Base-by-base conservation (phyloP, 2,329 filamentous ascomycete genomes). In the Sclerotinia glacialis region DNA sequence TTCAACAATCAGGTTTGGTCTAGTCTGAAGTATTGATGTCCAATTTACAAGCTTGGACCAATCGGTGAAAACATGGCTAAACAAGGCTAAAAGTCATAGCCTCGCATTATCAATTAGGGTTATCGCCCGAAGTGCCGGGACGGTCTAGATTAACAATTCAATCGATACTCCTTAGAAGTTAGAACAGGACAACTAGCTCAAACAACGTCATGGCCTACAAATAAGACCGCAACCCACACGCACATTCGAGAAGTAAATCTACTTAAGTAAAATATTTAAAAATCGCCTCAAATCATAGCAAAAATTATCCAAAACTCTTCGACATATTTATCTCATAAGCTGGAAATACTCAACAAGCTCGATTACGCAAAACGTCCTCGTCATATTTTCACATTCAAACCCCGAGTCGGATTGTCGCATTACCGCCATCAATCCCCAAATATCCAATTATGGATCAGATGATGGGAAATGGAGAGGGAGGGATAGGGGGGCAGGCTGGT, bases 401-500 rank as follows among this genome's bases (percentile, higher is more conserved):
- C 31, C 44, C 44, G 28, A 56, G 26, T 21, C 61, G 31, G 37
- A 37, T 56, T 37, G 40, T 58, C 40, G 50, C 61, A 44, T 59
- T 40, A 34, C 54, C 26, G 16, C 37, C 46, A 50, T 6, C 31
- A 40, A 40, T 21, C 40, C 37, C n/a, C 16, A 63, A 18, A 42
- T 11, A 60, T 28, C 31, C 28, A 37, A 63, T 9, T 40, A 77
- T 77, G 75, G 76, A 77, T 66, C 72, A 76, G 69, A 77, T 77
- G 74, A 75, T 77, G 72, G 74, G 74, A 46, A 74, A 67, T 65
- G 74, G 72, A 44, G 74, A 75, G 62, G 74, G 73, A 21, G 74
- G 74, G 40, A 71, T 75, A 52, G 79, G 80, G 68, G 85, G 85
- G 67, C 85, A 83, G 72, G 86, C 83, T 67, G 82, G 84, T 64